These are phyloP conservation scores for Xanthoconium stramineum DNA, from an alignment of 768 basidiomycete genomes.

Conservation along the genomic window DNA sequence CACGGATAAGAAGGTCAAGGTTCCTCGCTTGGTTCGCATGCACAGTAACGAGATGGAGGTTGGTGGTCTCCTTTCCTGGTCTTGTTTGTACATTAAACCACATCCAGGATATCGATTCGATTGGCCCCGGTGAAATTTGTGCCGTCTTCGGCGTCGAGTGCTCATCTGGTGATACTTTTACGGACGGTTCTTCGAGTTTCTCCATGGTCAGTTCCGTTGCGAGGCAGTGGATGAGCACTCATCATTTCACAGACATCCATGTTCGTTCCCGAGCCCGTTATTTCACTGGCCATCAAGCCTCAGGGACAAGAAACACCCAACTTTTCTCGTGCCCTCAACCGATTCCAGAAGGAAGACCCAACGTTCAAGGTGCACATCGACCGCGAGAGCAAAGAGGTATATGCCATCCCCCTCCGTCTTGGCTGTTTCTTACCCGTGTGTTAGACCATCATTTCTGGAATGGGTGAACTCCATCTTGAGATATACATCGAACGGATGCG, in stretches of 20 bases:
- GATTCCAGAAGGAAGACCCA: constrained; percentile 98
- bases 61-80: constrained; percentile 12
- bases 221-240: background rate
- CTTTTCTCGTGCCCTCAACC: constrained; percentile 93
- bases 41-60: constrained; percentile 99
- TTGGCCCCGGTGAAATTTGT: constrained; percentile 98
- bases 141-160: constrained; percentile 99
- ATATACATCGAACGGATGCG: constrained; percentile 99
- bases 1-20: constrained; percentile 96
- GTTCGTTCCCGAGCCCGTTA: constrained; percentile 98
- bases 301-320: constrained; percentile 91
- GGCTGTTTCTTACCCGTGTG: background rate
- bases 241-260: constrained; percentile 73
- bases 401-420: background rate
- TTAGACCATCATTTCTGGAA: constrained; percentile 97
- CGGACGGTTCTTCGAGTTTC: constrained; percentile 83
- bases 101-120: constrained; percentile 78
- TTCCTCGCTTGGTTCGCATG: constrained; percentile 94
- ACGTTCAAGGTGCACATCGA: constrained; percentile 98
- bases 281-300: constrained; percentile 91
- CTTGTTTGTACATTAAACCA: background rate
- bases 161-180: constrained; percentile 96
- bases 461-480: constrained; percentile 98
- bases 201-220: constrained; percentile 70
- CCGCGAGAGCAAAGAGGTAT: constrained; percentile 87